Evolutionary conservation across 2,329 filamentous ascomycete genomes (phyloP).

Genomic region (Sporothrix luriei): DNA sequence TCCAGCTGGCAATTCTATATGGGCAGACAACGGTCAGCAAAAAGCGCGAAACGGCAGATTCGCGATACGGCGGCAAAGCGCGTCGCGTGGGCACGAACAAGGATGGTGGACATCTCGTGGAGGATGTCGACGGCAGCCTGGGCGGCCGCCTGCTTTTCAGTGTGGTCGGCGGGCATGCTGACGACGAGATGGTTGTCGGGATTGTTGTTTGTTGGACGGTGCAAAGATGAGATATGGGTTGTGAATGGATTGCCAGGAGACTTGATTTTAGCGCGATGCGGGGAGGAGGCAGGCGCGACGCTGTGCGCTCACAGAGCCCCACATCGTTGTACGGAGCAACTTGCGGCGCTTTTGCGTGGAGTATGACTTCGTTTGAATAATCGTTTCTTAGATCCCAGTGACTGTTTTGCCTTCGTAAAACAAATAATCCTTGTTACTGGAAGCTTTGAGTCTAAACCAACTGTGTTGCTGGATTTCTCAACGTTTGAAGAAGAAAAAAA

Average conservation of each 20-base stretch:
- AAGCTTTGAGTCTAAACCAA: no score
- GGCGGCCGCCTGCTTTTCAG: slow-evolving; percentile 72
- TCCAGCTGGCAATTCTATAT: slow-evolving; percentile 88
- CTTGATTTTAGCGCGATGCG: slow-evolving; percentile 23
- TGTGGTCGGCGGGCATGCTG: slow-evolving; percentile 51
- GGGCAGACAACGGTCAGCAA: not conserved
- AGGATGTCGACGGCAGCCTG: slow-evolving; percentile 82
- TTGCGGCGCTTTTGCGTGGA: not conserved
- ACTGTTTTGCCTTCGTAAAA: no score
- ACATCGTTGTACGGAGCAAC: not conserved
- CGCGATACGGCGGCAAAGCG: no score
- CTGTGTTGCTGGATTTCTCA: no score
- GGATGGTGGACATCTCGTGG: slow-evolving; percentile 82
- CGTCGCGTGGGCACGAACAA: slow-evolving; percentile 59
- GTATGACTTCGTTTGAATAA: no score
- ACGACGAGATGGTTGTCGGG: not conserved
- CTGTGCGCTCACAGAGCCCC: not conserved
- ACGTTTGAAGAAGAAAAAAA: not conserved
- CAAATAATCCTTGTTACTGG: no score
- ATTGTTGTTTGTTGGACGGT: slow-evolving; percentile 9
- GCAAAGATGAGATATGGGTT: not conserved
- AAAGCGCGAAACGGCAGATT: not conserved
- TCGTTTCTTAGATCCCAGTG: no score
- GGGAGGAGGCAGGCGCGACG: not conserved
- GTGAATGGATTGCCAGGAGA: not conserved